Evolutionary conservation across 768 basidiomycete genomes (phyloP), one percentile per base, ranked within the genome.

Genomic region (Boletus speciosus): DNA sequence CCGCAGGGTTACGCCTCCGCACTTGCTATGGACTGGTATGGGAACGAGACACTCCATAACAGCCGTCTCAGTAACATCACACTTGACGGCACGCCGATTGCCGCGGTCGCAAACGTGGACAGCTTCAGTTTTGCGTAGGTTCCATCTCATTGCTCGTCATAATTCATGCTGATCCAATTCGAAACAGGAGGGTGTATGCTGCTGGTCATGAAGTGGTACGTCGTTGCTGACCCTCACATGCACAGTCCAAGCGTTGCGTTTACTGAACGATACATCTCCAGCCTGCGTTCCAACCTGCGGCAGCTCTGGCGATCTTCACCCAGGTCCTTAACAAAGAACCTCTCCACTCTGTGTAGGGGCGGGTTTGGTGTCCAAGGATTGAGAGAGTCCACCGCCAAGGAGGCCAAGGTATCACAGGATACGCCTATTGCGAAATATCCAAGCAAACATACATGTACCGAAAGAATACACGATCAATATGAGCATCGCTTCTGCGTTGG

Each of bases 121-220:
- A 83, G 83, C 54, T 85, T 86, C 62, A 74, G 81, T 0, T 87
- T 86, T 65, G 85, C 83, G 83, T 85, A 53, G 61, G 83, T 77
- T 23, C n/a, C 34, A 14, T 12, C 34, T 35, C 23, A 12, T 43
- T 25, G 0, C 2, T 31, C n/a, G n/a, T 25, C 11, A 9, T 25
- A 3, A 31, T 21, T 19, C 19, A 21, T 3, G 10, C 35, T 37
- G n/a, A 49, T 27, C 10, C 21, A 15, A 27, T 51, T 5, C 37
- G 16, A 19, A 15, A 27, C 36, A 84, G 83, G 56, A 74, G 82
- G 11, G 76, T 87, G 0, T 85, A 73, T 62, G 73, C 64, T 55
- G 70, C 84, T 6, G 84, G 85, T 9, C 85, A 86, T 59, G 79
- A 83, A 76, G 78, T 85, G 61, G 84, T 85, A 54, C 63, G 81